Evolutionary conservation across 2,329 filamentous ascomycete genomes (phyloP), one percentile per base, ranked within the genome.

Genomic region (Cladophialophora chaetospira): DNA sequence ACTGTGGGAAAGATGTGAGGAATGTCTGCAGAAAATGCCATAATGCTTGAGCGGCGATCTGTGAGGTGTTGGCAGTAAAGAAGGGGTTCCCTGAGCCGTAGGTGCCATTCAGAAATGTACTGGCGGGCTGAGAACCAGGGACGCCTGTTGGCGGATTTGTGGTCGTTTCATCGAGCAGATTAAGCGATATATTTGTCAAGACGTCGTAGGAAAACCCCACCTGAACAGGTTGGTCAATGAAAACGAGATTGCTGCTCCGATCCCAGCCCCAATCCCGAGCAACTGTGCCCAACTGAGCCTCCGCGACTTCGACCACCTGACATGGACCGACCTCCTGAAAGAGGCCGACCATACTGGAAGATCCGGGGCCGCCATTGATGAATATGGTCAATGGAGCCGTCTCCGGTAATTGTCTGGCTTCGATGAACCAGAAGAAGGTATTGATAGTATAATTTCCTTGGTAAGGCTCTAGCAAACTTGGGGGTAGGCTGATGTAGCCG

Each of bases 401-500:
- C 28, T 75, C 71, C 3, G 76, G 74, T 38, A 72, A 68, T 44
- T 76, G 72, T 15, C 74, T 69, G 28, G 72, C 68, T 63, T 75
- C 72, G 42, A 75, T 69, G 56, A 73, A 75, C 73, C 73, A 75
- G 63, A 74, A 75, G 56, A 75, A 75, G 0, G 68, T 69, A 46
- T 70, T 70, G 44, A 68, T 68, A 15, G 66, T 59, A 47, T 70
- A 71, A 44, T 71, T 69, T 44, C 69, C 67, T 60, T 69, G 68
- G 29, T 61, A 66, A 6, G 68, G 66, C 23, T 64, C 56, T 19
- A 69, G 59, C 23, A 65, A 60, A 33, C 63, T 65, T n/a, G 69
- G 67, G 4, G 84, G 83, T 4, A 89, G 71, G 51, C 73, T 79
- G 54, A 89, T 82, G 80, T 88, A 89, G 66, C 87, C 87, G 3